Evolutionary conservation across 805 yeast genomes (phyloP).

Genomic region (Jamesozyma gamospora): DNA sequence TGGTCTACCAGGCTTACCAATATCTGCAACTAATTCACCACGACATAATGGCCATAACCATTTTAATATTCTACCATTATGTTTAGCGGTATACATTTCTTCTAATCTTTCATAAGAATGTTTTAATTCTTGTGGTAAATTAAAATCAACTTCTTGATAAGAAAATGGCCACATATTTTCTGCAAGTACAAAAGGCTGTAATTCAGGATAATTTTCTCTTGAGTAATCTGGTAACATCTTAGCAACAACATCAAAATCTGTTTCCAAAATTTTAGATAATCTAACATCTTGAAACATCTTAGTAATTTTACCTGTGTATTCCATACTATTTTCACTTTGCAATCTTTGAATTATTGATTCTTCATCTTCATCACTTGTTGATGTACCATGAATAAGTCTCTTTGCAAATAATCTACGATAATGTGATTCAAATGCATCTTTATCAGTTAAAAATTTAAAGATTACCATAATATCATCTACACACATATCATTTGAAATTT

Average conservation of each 20-base stretch:
- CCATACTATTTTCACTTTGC: conserved; percentile 82
- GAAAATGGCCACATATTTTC: conserved; percentile 81
- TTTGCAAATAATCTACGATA: conserved; percentile 84
- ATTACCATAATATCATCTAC: conserved; percentile 79
- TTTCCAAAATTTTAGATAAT: conserved; percentile 65
- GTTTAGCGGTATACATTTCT: conserved; percentile 60
- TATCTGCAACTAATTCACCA: conserved; percentile 82
- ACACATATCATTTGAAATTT: conserved; percentile 58
- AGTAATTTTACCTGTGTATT: conserved; percentile 86
- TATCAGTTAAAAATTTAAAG: conserved; percentile 82
- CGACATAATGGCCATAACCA: conserved; percentile 96
- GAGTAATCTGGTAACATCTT: conserved; percentile 26
- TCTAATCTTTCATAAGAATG: conserved; percentile 59
- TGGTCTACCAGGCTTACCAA: conserved; percentile 70
- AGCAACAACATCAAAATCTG: conserved; percentile 30
- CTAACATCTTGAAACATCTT: conserved; percentile 94
- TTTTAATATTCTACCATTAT: conserved; percentile 77
- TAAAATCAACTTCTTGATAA: conserved; percentile 34
- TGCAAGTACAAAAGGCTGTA: conserved; percentile 71
- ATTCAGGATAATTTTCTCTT: conserved; percentile 33
- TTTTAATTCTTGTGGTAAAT: conserved; percentile 58
- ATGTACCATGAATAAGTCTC: conserved; percentile 77
- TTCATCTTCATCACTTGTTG: conserved; percentile 74
- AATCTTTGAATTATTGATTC: conserved; percentile 74
- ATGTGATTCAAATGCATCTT: conserved; percentile 89